phyloP scores from a whole-genome alignment of 2,329 filamentous ascomycete genomes.

The Cytospora piceae region DNA sequence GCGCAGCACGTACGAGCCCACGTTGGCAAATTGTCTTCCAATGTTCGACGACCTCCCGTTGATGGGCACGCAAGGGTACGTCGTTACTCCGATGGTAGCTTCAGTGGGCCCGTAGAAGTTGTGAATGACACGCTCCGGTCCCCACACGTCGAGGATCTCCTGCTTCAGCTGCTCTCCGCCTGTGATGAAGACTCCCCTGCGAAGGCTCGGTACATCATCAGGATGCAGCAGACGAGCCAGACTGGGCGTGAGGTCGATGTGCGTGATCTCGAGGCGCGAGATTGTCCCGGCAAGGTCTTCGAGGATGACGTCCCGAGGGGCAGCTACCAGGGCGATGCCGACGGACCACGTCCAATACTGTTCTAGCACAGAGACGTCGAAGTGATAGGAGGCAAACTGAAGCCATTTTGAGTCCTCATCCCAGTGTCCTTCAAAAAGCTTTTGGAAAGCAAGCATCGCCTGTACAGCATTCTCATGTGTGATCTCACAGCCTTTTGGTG shows the following conservation, averaged over 20 bases:
- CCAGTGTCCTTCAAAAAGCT: constrained; percentile 78
- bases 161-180: constrained; percentile 87
- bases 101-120: constrained; percentile 94
- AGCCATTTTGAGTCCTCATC: constrained; percentile 75
- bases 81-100: constrained; percentile 89
- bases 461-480: constrained; percentile 89
- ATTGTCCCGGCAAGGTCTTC: constrained; percentile 80
- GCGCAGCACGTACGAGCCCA: constrained; percentile 78
- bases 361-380: constrained; percentile 90
- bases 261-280: constrained; percentile 73
- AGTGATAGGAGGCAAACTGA: constrained; percentile 93
- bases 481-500: constrained; percentile 84
- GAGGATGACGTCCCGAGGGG: constrained; percentile 81
- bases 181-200: constrained; percentile 87
- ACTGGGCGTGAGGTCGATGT: constrained; percentile 90
- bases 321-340: constrained; percentile 81
- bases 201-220: constrained; percentile 77
- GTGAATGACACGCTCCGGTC: constrained; percentile 77
- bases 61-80: constrained; percentile 77
- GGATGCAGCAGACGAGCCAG: constrained; percentile 79
- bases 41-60: constrained; percentile 88
- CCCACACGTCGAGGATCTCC: constrained; percentile 88
- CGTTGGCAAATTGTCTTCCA: constrained; percentile 83
- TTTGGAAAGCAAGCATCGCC: constrained; percentile 83
- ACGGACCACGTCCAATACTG: constrained; percentile 97